A percentile compares a stretch with the other conserved stretches of the same genome.
phyloP scores from a whole-genome alignment of 441 rosid genomes.

The Croton setiger region DNA sequence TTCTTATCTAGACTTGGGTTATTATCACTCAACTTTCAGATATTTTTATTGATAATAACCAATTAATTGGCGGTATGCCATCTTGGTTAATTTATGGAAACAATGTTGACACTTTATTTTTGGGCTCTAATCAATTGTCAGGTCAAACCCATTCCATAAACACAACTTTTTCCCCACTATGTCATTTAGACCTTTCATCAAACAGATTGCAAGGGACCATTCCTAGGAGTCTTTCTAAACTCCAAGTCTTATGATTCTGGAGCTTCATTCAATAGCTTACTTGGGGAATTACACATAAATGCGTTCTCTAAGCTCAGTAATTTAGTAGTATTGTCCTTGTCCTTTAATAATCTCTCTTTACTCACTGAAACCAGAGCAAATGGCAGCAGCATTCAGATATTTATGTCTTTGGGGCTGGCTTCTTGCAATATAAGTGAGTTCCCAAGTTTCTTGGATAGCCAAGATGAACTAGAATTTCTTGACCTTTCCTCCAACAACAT shows the following conservation, averaged over 20 bases:
- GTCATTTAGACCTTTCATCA: constrained; percentile 38
- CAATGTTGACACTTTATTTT: background rate
- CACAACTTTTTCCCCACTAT: constrained; percentile 29
- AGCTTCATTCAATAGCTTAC: constrained; percentile 12
- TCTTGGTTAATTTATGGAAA: constrained; percentile 26
- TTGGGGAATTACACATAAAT: constrained; percentile 4
- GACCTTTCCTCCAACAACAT: constrained; percentile 12
- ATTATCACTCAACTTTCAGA: background rate
- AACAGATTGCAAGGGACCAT: constrained; percentile 48
- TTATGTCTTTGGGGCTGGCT: background rate
- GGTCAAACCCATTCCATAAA: background rate
- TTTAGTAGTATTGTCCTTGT: background rate
- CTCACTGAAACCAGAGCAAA: background rate
- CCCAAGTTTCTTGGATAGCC: constrained; percentile 18
- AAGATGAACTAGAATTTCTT: background rate
- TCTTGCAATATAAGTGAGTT: constrained; percentile 18
- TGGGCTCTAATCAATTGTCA: constrained; percentile 7
- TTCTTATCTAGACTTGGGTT: background rate
- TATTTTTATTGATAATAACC: background rate
- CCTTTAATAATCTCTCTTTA: constrained; percentile 12
- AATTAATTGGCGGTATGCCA: constrained; percentile 43
- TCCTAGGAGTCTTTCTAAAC: constrained; percentile 26
- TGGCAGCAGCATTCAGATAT: background rate
- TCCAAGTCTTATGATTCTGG: constrained; percentile 31
- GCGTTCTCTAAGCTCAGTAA: background rate